Percentiles rank a stretch among this genome's conserved stretches.
phyloP scores from a whole-genome alignment of 192 early-diverging fungal genomes.

The Podila verticillata region DNA sequence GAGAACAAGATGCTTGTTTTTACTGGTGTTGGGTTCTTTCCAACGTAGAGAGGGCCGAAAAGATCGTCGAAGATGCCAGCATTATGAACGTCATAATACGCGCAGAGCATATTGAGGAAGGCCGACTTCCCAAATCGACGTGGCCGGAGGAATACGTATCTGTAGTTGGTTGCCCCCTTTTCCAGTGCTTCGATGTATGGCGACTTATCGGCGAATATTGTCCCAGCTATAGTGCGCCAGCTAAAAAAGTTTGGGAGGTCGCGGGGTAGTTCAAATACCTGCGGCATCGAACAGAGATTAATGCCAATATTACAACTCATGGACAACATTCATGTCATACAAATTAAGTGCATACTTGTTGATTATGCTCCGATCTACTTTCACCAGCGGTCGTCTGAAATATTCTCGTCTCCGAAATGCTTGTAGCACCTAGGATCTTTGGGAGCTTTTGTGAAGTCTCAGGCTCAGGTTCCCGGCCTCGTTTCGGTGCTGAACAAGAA shows the following conservation, averaged over 20 bases:
- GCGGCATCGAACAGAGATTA: slow-evolving; percentile 22
- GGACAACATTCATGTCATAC: slow-evolving; percentile 16
- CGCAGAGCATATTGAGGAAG: slow-evolving; percentile 48
- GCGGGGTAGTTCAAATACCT: slow-evolving; percentile 25
- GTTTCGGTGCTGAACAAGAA: slow-evolving; percentile 14
- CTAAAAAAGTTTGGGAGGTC: slow-evolving; percentile 29
- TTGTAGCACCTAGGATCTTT: slow-evolving; percentile 16
- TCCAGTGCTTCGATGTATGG: slow-evolving; percentile 45
- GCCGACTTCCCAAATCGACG: slow-evolving; percentile 42
- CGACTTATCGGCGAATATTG: slow-evolving; percentile 47
- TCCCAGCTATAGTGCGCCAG: slow-evolving; percentile 28
- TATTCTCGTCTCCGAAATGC: slow-evolving; percentile 38
- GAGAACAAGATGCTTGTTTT: slow-evolving; percentile 47
- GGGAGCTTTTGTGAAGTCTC: slow-evolving; percentile 21
- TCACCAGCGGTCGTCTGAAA: slow-evolving; percentile 37
- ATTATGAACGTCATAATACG: slow-evolving; percentile 42
- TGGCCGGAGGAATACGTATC: slow-evolving; percentile 40
- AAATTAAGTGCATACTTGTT: slow-evolving; percentile 21
- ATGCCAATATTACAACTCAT: slow-evolving; percentile 6
- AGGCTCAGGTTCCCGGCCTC: slow-evolving; percentile 16
- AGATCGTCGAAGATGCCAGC: slow-evolving; percentile 41
- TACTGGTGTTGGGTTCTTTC: slow-evolving; percentile 39
- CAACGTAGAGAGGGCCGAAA: slow-evolving; percentile 50
- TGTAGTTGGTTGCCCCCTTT: slow-evolving; percentile 14
- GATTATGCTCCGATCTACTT: slow-evolving; percentile 12